A percentile compares a stretch with the other conserved stretches of the same genome.
Conservation (phyloP, 2,329 filamentous ascomycete species). For the Magnaporthiopsis incrustans region DNA sequence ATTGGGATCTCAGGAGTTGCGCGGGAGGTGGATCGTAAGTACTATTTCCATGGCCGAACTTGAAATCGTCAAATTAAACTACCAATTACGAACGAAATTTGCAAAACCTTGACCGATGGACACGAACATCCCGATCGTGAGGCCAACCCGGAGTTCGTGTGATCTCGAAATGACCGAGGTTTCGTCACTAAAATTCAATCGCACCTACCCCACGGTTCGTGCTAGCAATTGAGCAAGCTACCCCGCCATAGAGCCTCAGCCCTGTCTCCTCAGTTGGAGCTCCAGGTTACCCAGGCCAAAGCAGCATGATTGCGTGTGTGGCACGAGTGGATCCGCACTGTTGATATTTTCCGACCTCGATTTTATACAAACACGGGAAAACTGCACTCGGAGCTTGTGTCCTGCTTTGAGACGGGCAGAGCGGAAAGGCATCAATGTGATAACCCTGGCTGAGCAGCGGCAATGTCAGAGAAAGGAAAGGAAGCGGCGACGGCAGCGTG, state of each 20-base stretch:
- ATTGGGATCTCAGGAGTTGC: neutral
- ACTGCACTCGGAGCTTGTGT: neutral
- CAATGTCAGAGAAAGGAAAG: slow-evolving; percentile 24
- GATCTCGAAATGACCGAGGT: neutral
- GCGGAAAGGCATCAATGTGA: neutral
- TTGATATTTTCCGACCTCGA: neutral
- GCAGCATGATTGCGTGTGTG: no score
- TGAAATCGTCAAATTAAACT: no score
- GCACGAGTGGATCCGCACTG: neutral
- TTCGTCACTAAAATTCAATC: neutral
- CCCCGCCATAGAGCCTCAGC: neutral
- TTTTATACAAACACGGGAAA: neutral
- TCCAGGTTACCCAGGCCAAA: neutral
- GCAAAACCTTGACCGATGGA: no score
- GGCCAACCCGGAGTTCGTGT: no score
- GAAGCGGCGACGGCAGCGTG: slow-evolving; percentile 17
- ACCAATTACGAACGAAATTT: no score
- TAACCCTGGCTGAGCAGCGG: neutral
- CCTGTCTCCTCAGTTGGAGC: neutral
- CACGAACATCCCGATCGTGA: no score
- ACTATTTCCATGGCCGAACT: neutral
- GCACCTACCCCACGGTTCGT: neutral
- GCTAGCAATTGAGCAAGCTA: neutral
- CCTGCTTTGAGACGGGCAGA: neutral
- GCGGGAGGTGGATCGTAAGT: neutral